Evolutionary conservation across 2,329 filamentous ascomycete genomes (phyloP), one percentile per base, ranked within the genome.

Genomic region (Thielaviopsis populi): DNA sequence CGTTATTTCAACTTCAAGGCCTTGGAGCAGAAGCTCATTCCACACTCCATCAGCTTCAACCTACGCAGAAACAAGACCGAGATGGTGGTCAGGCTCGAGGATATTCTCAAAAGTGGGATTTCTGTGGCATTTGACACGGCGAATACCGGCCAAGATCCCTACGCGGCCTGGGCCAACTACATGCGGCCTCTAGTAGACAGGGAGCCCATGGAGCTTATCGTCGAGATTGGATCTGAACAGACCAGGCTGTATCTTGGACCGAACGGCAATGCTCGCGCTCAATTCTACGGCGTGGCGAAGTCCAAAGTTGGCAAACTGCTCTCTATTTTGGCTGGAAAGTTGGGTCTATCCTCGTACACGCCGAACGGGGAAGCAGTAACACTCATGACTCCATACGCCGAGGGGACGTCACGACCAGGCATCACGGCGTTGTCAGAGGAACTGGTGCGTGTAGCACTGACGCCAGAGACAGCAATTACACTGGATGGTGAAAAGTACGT

Each of bases 1-100:
- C 85, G 89, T 62, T 97, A 96, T 73, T 96, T 92, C 73, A 90
- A 96, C 72, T 85, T 97, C 69, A 92, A 91, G 71, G 91, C 90
- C 0, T 76, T 96, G 0, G 92, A 97, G 75, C 92, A 97, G 74
- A 85, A 84, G 68, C 78, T 97, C 11, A 87, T 96, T 53, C 83
- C 88, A 0, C 88, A 91, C 72, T 74, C 83, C 33, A 87, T 92
- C 66, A 83, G 80, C 61, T 91, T 84, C 73, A 96, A 96, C 70
- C 80, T 88, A 42, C 75, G 80, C 17, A 80, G 87, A 1, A 77
- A 80, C 17, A 81, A 81, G 59, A 79, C 83, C 2, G 91, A 97
- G 74, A 95, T 97, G 19, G 75, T 84, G 3, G 78, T 97, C 40
- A 81, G 89, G 0, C 75, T 97, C 1, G 86, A 94, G 70, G 91